Evolutionary conservation across 805 yeast species (phyloP), one percentile per base, ranked within the genome.

Genomic region (Hanseniaspora occidentalis): DNA sequence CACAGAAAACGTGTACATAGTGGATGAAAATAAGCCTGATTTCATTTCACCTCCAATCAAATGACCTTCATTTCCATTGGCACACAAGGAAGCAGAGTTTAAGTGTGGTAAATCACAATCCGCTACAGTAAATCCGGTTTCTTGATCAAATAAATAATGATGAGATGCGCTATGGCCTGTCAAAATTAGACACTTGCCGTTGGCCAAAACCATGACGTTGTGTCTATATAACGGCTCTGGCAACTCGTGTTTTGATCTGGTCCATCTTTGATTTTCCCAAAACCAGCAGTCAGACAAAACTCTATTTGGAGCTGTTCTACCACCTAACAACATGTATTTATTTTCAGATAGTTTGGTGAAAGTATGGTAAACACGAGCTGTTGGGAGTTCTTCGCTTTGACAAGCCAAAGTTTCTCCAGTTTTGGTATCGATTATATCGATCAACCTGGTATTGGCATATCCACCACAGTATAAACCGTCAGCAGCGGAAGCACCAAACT

Each of bases 321-420:
- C 94, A 2, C 92, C 94, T 25, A 73, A 58, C 3, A 79, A 45
- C 1, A 78, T 41, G 0, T 61, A 34, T 0, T 49, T 51, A 1
- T 53, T 52, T 11, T 53, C 47, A 2, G 43, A 48, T 1, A 71
- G 29, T 0, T 51, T 40, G 0, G 71, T 66, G 25, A 75, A 47
- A 0, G 77, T 62, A 49, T 81, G 88, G 44, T 79, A 68, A 73
- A 76, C 70, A 42, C 88, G 63, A 7, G 74, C 63, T 0, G 55
- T 42, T 0, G 52, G 55, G 8, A 17, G 67, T 25, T 20, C 40
- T 17, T 34, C 37, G 36, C 11, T 40, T 0, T 35, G 61, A 6
- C 48, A 36, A 2, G 19, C 3, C 3, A 24, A 40, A 2, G 10
- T 20, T 6, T 39, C 31, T 4, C 36, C 40, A 6, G 35, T 34